Percentiles rank a stretch among this genome's conserved stretches.
Conservation (phyloP, 768 basidiomycete genomes). For the Xerocomellus dryophilus region DNA sequence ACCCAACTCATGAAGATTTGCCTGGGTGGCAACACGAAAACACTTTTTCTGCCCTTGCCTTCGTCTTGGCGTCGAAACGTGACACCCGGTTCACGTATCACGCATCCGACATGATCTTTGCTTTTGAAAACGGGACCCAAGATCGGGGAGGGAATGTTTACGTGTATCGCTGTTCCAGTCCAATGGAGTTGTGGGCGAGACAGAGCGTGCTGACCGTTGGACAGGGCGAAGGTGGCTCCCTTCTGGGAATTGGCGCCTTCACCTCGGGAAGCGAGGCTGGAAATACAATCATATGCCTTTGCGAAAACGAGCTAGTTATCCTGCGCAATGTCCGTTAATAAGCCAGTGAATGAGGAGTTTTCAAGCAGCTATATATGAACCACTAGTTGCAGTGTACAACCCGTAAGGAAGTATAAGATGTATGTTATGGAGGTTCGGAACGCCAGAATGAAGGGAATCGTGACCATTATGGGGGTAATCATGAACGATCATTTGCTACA, state of each 20-base stretch:
- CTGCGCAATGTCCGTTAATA: constrained; percentile 39
- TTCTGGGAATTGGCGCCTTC: constrained; percentile 71
- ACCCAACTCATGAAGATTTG: constrained; percentile 11
- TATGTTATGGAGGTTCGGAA: constrained; percentile 33
- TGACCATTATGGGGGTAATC: constrained; percentile 35
- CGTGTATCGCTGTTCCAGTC: constrained; percentile 63
- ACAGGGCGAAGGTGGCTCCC: constrained; percentile 64
- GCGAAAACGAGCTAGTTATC: constrained; percentile 72
- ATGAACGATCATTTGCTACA: constrained; percentile 34
- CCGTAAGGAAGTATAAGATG: constrained; percentile 37
- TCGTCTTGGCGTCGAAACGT: constrained; percentile 90
- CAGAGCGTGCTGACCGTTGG: constrained; percentile 80
- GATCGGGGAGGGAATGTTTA: constrained; percentile 81
- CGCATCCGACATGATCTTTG: constrained; percentile 55
- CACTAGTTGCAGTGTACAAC: constrained; percentile 34
- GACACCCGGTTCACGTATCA: constrained; percentile 89
- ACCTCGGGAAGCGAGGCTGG: constrained; percentile 29
- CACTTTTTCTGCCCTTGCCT: constrained; percentile 89
- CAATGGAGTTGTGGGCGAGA: constrained; percentile 61
- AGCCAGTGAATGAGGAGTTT: constrained; percentile 10
- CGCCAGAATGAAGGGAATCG: constrained; percentile 28
- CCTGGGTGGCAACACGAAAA: constrained; percentile 67
- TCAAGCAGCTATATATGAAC: constrained; percentile 20
- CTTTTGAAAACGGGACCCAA: constrained; percentile 75
- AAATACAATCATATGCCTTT: constrained; percentile 61